Base-by-base conservation (phyloP, 345 rosid species). In the Citrus trifoliata region DNA sequence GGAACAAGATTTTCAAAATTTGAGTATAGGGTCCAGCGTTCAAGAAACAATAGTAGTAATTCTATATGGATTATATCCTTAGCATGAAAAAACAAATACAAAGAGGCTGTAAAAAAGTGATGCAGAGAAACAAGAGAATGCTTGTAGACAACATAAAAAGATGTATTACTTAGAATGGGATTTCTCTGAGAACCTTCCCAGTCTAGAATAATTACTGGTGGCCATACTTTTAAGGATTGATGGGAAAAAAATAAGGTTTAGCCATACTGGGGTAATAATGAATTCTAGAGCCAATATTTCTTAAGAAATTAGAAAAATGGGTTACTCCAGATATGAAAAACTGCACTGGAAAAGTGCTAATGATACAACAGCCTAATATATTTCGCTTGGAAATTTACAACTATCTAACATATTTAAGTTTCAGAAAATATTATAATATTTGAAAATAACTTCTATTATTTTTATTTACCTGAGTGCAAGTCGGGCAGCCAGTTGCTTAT, bases 391-490 rank as follows among this genome's bases (percentile, higher is more conserved):
- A 14, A 51, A 18, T 18, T 18, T 16, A 53, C 58, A 53, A 53
- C 22, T 18, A 53, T 18, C 58, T 53, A 53, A 4, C 55, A 12
- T 30, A 18, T 51, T 70, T 51, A 16, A 51, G 27, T 71, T 42
- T 67, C 56, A 55, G 53, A 28, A 70, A 72, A 51, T 64, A 68
- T 80, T 48, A 32, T 27, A n/a, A 66, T 19, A 61, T 7, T 35
- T 32, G 42, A 63, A 59, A 66, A 58, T 32, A 76, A 67, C 22
- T 30, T 35, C 55, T 51, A 70, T 28, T 58, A 81, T 12, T 70
- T 38, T 38, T 69, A 91, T 92, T 81, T 91, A 93, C 99, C 84
- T 91, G 80, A 95, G 93, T 74, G 98, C 89, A 82, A 95, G 97
- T 81, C 87, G 83, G 55, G 98, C 97, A 37, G 99, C 97, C 81